phyloP scores from a whole-genome alignment of 2,329 filamentous ascomycete species.

The Tolypocladium inflatum region DNA sequence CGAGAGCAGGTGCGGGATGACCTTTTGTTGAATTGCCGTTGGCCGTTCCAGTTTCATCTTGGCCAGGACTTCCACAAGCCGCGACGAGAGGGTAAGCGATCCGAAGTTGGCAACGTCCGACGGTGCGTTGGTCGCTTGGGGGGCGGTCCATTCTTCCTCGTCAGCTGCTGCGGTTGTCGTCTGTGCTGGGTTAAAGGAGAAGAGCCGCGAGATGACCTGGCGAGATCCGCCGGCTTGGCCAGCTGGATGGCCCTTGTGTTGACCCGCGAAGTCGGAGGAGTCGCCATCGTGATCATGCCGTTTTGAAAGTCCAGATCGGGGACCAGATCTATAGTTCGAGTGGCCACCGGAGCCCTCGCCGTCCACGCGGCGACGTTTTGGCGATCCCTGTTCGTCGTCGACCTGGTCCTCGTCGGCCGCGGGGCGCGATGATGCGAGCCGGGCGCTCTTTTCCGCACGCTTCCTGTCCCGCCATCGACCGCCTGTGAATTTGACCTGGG shows the following conservation, averaged over 20 bases:
- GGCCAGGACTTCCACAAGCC: conserved; percentile 71
- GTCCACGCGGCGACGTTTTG: conserved; percentile 36
- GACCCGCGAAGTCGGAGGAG: conserved; percentile 5
- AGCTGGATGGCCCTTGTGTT: conserved; percentile 12
- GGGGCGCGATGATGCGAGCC: conserved; percentile 13
- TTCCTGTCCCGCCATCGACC: conserved; percentile 89
- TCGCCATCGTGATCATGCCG: conserved; percentile 5
- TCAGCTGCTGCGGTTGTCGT: conserved; percentile 50
- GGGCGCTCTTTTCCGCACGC: conserved; percentile 43
- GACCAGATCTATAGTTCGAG: not conserved
- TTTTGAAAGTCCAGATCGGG: not conserved
- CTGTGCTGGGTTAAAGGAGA: conserved; percentile 76
- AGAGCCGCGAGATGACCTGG: conserved; percentile 81
- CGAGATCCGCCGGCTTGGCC: conserved; percentile 16
- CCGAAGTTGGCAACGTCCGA: conserved; percentile 79
- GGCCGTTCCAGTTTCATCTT: conserved; percentile 87
- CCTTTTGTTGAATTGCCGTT: conserved; percentile 88
- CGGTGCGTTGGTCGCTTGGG: conserved; percentile 83
- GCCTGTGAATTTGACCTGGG: conserved; percentile 64
- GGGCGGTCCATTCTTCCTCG: conserved; percentile 39
- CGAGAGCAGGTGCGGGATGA: conserved; percentile 69
- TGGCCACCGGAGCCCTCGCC: conserved; percentile 9
- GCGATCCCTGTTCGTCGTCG: conserved; percentile 22
- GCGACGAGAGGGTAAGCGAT: conserved; percentile 70
- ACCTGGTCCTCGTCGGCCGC: conserved; percentile 12